Evolutionary conservation across 2,329 filamentous ascomycete genomes (phyloP), one percentile per base, ranked within the genome.

Genomic region (Akanthomyces dipterigenus): DNA sequence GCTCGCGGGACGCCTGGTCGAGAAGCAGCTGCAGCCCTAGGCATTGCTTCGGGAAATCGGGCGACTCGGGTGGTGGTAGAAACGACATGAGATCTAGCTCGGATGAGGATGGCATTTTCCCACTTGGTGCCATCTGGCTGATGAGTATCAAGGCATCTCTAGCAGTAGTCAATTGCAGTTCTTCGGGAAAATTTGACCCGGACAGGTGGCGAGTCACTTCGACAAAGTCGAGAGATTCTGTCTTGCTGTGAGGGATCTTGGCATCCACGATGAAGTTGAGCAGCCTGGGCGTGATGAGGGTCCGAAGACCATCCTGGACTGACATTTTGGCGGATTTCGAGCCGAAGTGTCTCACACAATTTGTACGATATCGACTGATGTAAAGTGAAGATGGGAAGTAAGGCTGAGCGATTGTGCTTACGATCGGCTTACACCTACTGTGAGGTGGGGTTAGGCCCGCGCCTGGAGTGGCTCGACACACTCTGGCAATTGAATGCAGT

Each of bases 11-110:
- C 1, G 28, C 55, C n/a, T 57, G 42, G 31, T 57, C 55, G 8
- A 57, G 42, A 0, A 57, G 55, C 2, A 57, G 40, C 28, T 48
- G 55, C 42, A 57, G 42, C 4, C 51, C 55, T 3, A 36, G n/a
- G 26, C 55, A 57, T n/a, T 48, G 55, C 14, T 36, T 28, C 42
- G 55, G 55, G n/a, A 57, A 57, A 11, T 57, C 55, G 42, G 55
- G 43, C 26, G 55, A 57, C 43, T 36, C 9, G n/a, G 55, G 55
- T 12, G 55, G 43, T 7, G 55, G 55, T 9, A 57, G 28, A 57
- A 57, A 43, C 14, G 55, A 57, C 55, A 57, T 38, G 20, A 57
- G 34, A 40, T 57, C 55, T 20, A 57, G 55, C 5, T 57, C 45
- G 20, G 55, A 38, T 16, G 28, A 12, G 3, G 43, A 36, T 24